phyloP scores from a whole-genome alignment of 768 basidiomycete genomes.

The Pisolithus microcarpus region DNA sequence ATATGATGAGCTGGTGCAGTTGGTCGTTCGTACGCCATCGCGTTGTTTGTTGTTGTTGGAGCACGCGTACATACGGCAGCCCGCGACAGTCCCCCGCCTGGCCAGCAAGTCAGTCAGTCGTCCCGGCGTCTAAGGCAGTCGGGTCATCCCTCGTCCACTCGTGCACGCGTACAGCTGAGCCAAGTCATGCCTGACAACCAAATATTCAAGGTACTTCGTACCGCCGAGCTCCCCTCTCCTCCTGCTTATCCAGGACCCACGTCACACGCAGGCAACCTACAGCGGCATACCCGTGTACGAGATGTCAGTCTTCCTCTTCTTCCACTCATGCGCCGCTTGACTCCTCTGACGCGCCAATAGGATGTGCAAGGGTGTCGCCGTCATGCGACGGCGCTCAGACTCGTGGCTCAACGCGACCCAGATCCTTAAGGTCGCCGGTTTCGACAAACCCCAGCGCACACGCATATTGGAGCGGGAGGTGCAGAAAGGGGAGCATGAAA shows the following conservation, averaged over 20 bases:
- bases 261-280: constrained; percentile 65
- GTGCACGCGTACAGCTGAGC: constrained; percentile 6
- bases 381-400: constrained; percentile 95
- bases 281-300: constrained; percentile 91
- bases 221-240: background rate
- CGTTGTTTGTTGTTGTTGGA: constrained; percentile 37
- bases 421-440: constrained; percentile 97
- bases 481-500: constrained; percentile 98
- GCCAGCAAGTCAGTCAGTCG: constrained; percentile 5
- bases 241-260: constrained; percentile 5
- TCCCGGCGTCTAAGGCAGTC: constrained; percentile 13
- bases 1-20: too few species aligned
- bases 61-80: constrained; percentile 28
- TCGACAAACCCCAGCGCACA: constrained; percentile 97
- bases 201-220: constrained; percentile 71
- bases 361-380: constrained; percentile 94
- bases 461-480: constrained; percentile 96
- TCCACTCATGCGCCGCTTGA: constrained; percentile 30
- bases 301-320: constrained; percentile 54
- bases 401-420: constrained; percentile 99
- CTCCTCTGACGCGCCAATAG: constrained; percentile 41
- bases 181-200: constrained; percentile 68
- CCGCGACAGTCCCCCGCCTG: constrained; percentile 6
- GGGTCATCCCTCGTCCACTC: constrained; percentile 2
- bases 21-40: constrained; percentile 8